These are phyloP conservation scores for Venturia asperata DNA, from an alignment of 2,329 filamentous ascomycete genomes.

Conservation along the genomic window DNA sequence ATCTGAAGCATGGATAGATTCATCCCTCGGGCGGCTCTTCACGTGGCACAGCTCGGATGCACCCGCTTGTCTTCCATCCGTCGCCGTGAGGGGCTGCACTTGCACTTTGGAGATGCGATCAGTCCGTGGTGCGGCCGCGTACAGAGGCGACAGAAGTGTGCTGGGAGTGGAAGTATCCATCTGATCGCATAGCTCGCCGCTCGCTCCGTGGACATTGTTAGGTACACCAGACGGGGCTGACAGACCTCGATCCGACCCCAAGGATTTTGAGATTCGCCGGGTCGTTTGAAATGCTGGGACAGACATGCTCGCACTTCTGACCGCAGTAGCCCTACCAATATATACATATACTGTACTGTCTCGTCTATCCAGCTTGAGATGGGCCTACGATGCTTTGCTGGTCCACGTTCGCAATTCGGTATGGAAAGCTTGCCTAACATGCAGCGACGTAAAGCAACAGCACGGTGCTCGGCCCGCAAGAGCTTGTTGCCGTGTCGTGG, in stretches of 20 bases:
- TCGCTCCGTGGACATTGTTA: not conserved
- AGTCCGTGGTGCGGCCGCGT: not conserved
- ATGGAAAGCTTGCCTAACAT: not conserved
- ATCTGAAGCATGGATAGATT: constrained; percentile 14
- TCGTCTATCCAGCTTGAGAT: not conserved
- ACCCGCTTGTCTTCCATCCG: constrained; percentile 1
- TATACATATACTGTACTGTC: not conserved
- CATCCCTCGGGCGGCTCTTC: constrained; percentile 10
- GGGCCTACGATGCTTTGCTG: not conserved
- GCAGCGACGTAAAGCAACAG: not conserved
- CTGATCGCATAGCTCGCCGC: not conserved
- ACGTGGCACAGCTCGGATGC: constrained; percentile 6
- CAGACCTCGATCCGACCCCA: not conserved
- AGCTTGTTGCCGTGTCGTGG: not conserved
- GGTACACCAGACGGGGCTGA: too few species aligned
- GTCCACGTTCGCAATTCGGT: not conserved
- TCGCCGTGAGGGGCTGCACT: not conserved
- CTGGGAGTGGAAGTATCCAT: not conserved
- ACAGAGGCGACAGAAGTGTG: not conserved
- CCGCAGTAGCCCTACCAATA: constrained; percentile 4
- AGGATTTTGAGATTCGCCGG: not conserved
- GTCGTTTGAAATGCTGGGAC: not conserved
- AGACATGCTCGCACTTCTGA: not conserved
- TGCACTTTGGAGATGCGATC: not conserved
- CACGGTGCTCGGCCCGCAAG: not conserved